phyloP scores from a whole-genome alignment of 345 rosid genomes.

The Pugionium dolabratum region DNA sequence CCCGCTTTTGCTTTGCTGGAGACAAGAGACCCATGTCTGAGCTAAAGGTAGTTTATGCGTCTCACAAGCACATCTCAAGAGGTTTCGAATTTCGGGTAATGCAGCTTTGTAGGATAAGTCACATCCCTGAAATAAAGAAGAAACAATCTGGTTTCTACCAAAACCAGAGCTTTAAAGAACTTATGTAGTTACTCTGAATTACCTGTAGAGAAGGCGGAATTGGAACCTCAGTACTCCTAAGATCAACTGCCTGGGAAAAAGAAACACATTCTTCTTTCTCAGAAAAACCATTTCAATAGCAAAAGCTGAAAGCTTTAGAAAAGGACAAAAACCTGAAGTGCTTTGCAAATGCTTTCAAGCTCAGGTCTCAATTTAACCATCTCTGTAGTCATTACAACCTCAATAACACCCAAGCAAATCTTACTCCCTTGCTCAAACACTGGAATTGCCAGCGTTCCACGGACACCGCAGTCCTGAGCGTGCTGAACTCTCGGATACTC shows the following conservation, averaged over 20 bases:
- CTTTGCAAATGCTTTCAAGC: conserved; percentile 81
- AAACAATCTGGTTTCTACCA: conserved; percentile 25
- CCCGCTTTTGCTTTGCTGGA: conserved; percentile 76
- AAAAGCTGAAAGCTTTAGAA: conserved; percentile 13
- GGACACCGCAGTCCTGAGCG: conserved; percentile 72
- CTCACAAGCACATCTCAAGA: conserved; percentile 73
- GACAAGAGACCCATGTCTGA: conserved; percentile 83
- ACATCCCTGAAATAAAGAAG: conserved; percentile 47
- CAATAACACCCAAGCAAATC: conserved; percentile 89
- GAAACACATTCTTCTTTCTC: conserved; percentile 4
- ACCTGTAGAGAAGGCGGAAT: conserved; percentile 55
- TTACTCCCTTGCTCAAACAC: conserved; percentile 84
- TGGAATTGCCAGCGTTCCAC: conserved; percentile 93
- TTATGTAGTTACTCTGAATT: conserved; percentile 2
- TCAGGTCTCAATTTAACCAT: conserved; percentile 64
- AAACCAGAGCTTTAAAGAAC: background rate
- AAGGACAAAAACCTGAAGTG: conserved; percentile 70
- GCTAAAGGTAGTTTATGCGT: conserved; percentile 80
- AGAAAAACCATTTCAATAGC: background rate
- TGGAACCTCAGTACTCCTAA: conserved; percentile 59
- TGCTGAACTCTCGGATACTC: conserved; percentile 73
- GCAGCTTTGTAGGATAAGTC: conserved; percentile 63
- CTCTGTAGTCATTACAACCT: conserved; percentile 78
- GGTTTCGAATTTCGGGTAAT: conserved; percentile 71
- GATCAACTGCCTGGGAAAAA: conserved; percentile 73